phyloP scores from a whole-genome alignment of 805 yeast genomes.

The Saccharomycopsis oosterbeekiorum region DNA sequence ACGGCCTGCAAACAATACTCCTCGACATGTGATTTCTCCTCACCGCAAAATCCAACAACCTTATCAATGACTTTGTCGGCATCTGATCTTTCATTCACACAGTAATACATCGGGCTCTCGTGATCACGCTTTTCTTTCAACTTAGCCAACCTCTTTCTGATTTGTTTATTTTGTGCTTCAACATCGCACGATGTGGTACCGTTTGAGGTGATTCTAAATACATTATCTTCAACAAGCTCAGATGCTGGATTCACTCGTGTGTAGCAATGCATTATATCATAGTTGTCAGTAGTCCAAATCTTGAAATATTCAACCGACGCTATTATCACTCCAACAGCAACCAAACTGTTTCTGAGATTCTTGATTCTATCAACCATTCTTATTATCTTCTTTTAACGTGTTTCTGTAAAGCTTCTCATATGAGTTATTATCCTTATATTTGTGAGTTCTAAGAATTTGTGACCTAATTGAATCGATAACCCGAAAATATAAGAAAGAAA shows the following conservation, averaged over 20 bases:
- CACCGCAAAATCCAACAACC: constrained; percentile 15
- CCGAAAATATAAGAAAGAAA: too few relatives aligned
- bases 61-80: constrained; percentile 17
- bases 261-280: constrained; percentile 19
- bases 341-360: constrained; percentile 9
- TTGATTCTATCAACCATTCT: constrained; percentile 16
- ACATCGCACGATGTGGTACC: constrained; percentile 17
- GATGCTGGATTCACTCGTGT: constrained; percentile 11
- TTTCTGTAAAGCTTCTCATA: neutral
- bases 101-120: constrained; percentile 3
- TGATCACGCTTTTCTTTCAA: neutral
- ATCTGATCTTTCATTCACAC: constrained; percentile 11
- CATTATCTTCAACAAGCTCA: neutral
- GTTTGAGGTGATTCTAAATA: constrained; percentile 13
- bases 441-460: neutral
- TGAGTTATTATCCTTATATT: neutral
- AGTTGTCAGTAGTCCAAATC: constrained; percentile 15
- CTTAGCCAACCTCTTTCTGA: constrained; percentile 13
- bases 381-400: too few relatives aligned
- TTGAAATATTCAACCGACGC: constrained; percentile 19
- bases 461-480: too few relatives aligned
- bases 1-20: constrained; percentile 8
- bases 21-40: neutral
- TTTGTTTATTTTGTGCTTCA: constrained; percentile 17
- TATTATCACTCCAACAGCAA: constrained; percentile 11